Evolutionary conservation across 208 protist genomes (phyloP).

Genomic region (Wallacemonas collosoma): DNA sequence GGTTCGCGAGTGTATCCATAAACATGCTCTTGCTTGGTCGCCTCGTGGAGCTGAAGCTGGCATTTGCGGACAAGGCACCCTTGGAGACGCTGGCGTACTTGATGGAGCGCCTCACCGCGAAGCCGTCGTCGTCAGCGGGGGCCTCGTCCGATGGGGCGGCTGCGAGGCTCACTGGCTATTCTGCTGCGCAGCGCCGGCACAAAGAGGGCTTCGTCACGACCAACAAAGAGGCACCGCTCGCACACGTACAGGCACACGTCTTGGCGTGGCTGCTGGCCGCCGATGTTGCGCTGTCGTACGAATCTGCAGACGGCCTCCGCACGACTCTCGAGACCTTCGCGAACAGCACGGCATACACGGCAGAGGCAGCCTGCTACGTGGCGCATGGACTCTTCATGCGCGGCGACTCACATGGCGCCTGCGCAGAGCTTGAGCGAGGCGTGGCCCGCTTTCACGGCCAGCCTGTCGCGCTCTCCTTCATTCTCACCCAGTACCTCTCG

Average conservation of each 20-base stretch:
- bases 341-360: slow-evolving; percentile 40
- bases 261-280: slow-evolving; percentile 46
- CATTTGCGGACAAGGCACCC: slow-evolving; percentile 21
- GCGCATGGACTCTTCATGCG: slow-evolving; percentile 36
- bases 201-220: slow-evolving; percentile 12
- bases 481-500: slow-evolving; percentile 71
- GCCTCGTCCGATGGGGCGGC: slow-evolving; percentile 24
- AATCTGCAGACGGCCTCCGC: slow-evolving; percentile 15
- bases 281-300: slow-evolving; percentile 35
- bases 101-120: slow-evolving; percentile 25
- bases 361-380: slow-evolving; percentile 62
- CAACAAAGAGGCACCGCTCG: slow-evolving; percentile 3
- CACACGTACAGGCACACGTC: slow-evolving; percentile 25
- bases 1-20: slow-evolving; percentile 49
- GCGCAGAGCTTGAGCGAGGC: slow-evolving; percentile 52
- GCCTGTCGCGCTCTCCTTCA: slow-evolving; percentile 42
- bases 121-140: slow-evolving; percentile 19
- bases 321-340: slow-evolving; percentile 25
- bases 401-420: slow-evolving; percentile 23
- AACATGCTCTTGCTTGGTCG: slow-evolving; percentile 73
- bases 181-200: slow-evolving; percentile 19
- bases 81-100: slow-evolving; percentile 18
- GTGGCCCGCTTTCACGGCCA: slow-evolving; percentile 32
- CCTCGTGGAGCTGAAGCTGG: slow-evolving; percentile 52
- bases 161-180: not conserved